These are phyloP conservation scores for Jasminum sambac DNA, from an alignment of 257 asterid species.

Conservation along the genomic window DNA sequence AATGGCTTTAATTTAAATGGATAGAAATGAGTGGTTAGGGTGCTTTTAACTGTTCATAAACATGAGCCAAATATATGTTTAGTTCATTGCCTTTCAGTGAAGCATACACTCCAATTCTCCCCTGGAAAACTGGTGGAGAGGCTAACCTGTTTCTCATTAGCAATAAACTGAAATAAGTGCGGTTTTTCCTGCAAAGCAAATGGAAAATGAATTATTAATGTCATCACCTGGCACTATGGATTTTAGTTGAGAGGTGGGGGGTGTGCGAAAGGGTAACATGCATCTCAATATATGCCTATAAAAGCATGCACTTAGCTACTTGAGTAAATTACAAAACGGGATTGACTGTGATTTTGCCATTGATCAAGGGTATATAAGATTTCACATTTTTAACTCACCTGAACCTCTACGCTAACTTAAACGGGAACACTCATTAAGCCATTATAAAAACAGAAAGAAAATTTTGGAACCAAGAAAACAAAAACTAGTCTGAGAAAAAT, in stretches of 20 bases:
- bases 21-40: no score
- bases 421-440: background rate
- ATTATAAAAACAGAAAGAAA: background rate
- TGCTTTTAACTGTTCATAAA: no score
- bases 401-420: background rate
- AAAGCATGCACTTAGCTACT: background rate
- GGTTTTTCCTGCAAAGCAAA: constrained; percentile 78
- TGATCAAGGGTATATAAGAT: background rate
- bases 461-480: background rate
- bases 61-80: no score
- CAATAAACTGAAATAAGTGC: constrained; percentile 83
- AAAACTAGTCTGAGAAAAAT: background rate
- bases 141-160: constrained; percentile 86
- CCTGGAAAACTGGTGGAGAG: background rate
- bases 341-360: no score
- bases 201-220: constrained; percentile 9
- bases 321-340: background rate
- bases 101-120: background rate
- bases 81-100: background rate
- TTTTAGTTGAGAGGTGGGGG: background rate
- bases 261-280: background rate
- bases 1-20: no score
- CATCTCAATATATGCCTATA: background rate
- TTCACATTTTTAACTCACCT: background rate
- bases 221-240: background rate